Evolutionary conservation across 768 basidiomycete genomes (phyloP).

Genomic region (Tylopilus vinaceipallidus): DNA sequence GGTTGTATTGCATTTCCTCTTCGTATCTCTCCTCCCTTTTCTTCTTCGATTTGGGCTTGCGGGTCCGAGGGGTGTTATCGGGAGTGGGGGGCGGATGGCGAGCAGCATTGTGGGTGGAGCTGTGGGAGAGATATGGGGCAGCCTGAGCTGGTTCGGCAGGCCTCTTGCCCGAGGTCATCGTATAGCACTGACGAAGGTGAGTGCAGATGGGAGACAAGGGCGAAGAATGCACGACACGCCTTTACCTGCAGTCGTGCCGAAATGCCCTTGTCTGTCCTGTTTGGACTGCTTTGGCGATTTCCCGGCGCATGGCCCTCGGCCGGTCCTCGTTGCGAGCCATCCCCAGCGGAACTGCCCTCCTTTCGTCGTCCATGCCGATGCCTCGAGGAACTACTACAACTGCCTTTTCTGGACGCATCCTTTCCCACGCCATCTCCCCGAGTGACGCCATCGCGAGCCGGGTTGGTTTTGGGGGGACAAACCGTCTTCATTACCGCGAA

Average conservation of each 20-base stretch:
- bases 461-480: too few relatives aligned
- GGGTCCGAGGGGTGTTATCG: constrained; percentile 48
- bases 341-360: constrained; percentile 19
- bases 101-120: constrained; percentile 52
- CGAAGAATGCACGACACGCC: constrained; percentile 37
- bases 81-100: constrained; percentile 48
- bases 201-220: constrained; percentile 38
- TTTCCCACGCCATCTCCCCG: constrained; percentile 23
- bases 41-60: constrained; percentile 39
- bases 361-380: constrained; percentile 26
- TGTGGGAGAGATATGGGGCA: constrained; percentile 53
- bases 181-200: constrained; percentile 33
- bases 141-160: constrained; percentile 30
- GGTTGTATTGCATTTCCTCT: constrained; percentile 39
- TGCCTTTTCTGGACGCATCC: constrained; percentile 15
- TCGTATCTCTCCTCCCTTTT: constrained; percentile 46
- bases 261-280: constrained; percentile 32
- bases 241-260: constrained; percentile 34
- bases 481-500: too few relatives aligned
- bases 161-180: constrained; percentile 36
- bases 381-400: constrained; percentile 28
- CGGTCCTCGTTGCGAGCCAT: constrained; percentile 27
- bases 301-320: constrained; percentile 16
- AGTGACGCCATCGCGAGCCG: too few relatives aligned
- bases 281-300: constrained; percentile 28